phyloP scores from a whole-genome alignment of 1,139 yeast species.

The Blastobotrys aristatus region DNA sequence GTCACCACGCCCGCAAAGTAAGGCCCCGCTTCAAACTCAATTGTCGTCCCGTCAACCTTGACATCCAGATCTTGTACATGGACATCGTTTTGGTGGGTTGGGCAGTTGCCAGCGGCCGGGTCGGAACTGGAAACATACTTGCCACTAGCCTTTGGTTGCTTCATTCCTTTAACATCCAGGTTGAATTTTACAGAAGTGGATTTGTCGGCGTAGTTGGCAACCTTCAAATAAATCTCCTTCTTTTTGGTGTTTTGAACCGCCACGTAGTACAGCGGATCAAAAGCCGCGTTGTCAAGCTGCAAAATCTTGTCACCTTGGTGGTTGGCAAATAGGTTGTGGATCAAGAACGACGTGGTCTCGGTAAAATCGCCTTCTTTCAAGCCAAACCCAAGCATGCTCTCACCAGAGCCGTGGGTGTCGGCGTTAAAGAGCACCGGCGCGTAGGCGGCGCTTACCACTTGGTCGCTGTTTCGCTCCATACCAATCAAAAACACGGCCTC shows the following conservation, averaged over 20 bases:
- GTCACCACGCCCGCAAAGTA: slow-evolving; percentile 10
- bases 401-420: not conserved
- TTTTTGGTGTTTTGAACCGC: slow-evolving; percentile 10
- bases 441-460: slow-evolving; percentile 2
- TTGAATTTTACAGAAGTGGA: not conserved
- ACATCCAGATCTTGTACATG: not conserved
- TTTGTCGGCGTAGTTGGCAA: slow-evolving; percentile 10
- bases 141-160: not conserved
- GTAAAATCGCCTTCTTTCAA: slow-evolving; percentile 1
- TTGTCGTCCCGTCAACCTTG: not conserved
- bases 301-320: slow-evolving; percentile 12
- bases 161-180: slow-evolving; percentile 7
- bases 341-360: slow-evolving; percentile 6
- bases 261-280: slow-evolving; percentile 13
- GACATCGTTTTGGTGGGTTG: not conserved
- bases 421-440: slow-evolving; percentile 1
- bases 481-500: slow-evolving; percentile 13
- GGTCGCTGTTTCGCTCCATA: slow-evolving; percentile 13
- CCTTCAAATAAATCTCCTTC: slow-evolving; percentile 10
- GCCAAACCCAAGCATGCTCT: slow-evolving; percentile 7
- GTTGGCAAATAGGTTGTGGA: slow-evolving; percentile 9
- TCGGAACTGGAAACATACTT: not conserved
- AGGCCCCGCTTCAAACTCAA: slow-evolving; percentile 8
- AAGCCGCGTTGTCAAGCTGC: slow-evolving; percentile 8
- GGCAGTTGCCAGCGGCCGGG: slow-evolving; percentile 8